phyloP scores from a whole-genome alignment of 2,329 filamentous ascomycete species.

The Ceratocystis lukuohia region DNA sequence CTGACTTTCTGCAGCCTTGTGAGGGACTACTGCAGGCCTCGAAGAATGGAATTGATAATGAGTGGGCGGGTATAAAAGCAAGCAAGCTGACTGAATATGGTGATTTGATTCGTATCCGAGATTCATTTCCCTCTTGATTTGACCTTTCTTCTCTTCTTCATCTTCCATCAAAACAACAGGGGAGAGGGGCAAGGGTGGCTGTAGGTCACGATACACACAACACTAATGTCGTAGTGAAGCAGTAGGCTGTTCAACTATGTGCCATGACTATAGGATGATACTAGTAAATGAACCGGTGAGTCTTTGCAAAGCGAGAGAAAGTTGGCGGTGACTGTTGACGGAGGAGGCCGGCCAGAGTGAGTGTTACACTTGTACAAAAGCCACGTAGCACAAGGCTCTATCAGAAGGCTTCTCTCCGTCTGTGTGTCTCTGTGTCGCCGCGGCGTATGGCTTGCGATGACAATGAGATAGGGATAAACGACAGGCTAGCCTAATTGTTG shows the following conservation, averaged over 20 bases:
- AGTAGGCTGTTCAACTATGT: neutral
- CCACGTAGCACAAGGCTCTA: neutral
- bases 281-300: neutral
- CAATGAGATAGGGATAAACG: too few species aligned
- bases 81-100: neutral
- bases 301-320: neutral
- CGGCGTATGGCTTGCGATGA: too few species aligned
- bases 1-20: neutral
- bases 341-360: neutral
- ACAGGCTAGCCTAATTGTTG: too few species aligned
- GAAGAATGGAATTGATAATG: neutral
- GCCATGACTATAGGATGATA: neutral
- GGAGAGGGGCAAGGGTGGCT: neutral
- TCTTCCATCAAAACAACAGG: neutral
- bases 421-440: too few species aligned
- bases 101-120: neutral
- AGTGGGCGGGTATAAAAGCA: neutral
- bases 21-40: neutral
- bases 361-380: neutral
- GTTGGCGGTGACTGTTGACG: neutral
- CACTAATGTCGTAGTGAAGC: neutral
- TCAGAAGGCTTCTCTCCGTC: neutral
- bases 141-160: neutral
- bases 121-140: neutral
- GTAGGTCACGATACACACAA: neutral